Evolutionary conservation across 176 grass and related monocot species (phyloP).

Genomic region (Microstegium vimineum): DNA sequence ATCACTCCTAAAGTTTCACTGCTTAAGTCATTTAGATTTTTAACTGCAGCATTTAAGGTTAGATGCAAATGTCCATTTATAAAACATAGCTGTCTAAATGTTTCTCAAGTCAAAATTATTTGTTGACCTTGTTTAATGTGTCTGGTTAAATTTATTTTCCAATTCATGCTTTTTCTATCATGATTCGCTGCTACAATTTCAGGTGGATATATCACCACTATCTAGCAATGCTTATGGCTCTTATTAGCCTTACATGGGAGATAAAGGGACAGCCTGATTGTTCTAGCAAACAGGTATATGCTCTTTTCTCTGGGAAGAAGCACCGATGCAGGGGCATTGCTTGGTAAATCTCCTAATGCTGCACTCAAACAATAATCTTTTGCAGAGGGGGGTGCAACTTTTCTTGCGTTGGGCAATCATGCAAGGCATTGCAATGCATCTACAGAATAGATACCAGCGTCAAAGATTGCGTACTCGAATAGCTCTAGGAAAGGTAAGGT

Average conservation of each 20-base stretch:
- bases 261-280: constrained; percentile 94
- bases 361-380: constrained; percentile 5
- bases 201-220: constrained; percentile 99
- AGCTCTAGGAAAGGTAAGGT: constrained; percentile 88
- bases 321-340: background rate
- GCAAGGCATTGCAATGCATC: constrained; percentile 98
- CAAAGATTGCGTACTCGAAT: constrained; percentile 98
- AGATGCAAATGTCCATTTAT: background rate
- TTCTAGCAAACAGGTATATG: constrained; percentile 76
- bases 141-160: background rate
- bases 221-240: constrained; percentile 93
- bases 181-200: constrained; percentile 4
- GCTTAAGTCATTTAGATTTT: background rate
- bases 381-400: constrained; percentile 86
- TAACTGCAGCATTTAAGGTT: constrained; percentile 1
- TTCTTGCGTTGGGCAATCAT: constrained; percentile 94
- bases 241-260: constrained; percentile 98
- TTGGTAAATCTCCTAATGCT: background rate
- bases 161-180: background rate
- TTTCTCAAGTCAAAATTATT: background rate
- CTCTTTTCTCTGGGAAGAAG: background rate
- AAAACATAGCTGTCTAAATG: background rate
- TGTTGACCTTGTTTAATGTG: background rate
- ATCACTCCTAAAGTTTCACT: background rate
- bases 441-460: constrained; percentile 96